Evolutionary conservation across 495 filamentous ascomycete genomes (phyloP), one percentile per base, ranked within the genome.

Genomic region (Entonaema liquescens): DNA sequence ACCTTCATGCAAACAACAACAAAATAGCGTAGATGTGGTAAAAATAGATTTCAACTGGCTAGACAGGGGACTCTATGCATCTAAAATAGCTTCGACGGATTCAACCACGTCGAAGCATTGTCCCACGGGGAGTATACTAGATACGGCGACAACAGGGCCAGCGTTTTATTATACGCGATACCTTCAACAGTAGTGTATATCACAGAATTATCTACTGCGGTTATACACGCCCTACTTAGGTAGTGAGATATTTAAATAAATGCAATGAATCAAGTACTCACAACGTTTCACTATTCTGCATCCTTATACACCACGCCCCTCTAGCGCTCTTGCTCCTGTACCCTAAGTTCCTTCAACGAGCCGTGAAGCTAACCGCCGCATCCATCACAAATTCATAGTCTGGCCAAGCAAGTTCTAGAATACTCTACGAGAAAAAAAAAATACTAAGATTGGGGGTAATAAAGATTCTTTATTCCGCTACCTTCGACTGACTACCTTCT

Each of bases 171-270:
- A 72, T 60, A 71, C 52, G 69, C 63, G 67, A 75, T 75, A 73
- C 68, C 73, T 77, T 77, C 72, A 77, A 75, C 75, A 60, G 72
- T 62, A 66, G 63, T 73, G 65, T 73, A 70, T 65, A 62, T 31
- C 62, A 63, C 47, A 67, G 59, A 52, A 26, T 28, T 62, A 53
- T 33, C 54, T 57, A 17, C 29, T 58, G 3, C 17, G 44, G 44
- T 59, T n/a, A 28, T 56, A 49, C 17, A 29, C 25, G 26, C 12
- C 17, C 62, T 28, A 33, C 1, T 19, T 44, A 2, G 40, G 17
- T 44, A 12, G 58, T 26, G 19, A 35, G 53, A 56, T 19, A 35
- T 33, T 55, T 33, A 29, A 56, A 35, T 19, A 19, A 35, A 56
- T 56, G 53, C 42, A n/a, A 56, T 56, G 53, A 56, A 56, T 35